Conservation (phyloP, 2,329 filamentous ascomycete genomes). For the Colletotrichum destructivum region DNA sequence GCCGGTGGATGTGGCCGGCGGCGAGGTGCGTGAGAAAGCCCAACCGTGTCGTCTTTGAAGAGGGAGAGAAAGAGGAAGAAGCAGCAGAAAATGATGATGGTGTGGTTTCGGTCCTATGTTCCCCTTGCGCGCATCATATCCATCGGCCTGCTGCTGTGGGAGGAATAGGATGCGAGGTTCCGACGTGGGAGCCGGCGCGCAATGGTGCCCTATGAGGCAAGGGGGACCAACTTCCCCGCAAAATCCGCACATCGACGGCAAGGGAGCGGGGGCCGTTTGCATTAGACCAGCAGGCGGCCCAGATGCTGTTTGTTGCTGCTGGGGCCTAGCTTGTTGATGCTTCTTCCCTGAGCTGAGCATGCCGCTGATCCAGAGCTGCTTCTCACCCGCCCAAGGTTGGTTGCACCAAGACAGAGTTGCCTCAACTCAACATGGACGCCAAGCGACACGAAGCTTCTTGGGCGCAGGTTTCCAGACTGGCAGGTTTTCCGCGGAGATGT, state of each 20-base stretch:
- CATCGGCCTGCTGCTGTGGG: constrained; percentile 2
- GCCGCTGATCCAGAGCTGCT: neutral
- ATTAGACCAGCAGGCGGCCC: constrained; percentile 35
- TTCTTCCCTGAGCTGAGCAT: constrained; percentile 13
- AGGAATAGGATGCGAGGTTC: neutral
- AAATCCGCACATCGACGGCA: constrained; percentile 37
- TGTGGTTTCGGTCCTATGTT: constrained; percentile 5
- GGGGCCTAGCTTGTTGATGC: constrained; percentile 16
- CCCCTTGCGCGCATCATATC: constrained; percentile 15
- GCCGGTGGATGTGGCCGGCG: constrained; percentile 30
- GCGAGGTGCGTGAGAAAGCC: constrained; percentile 17
- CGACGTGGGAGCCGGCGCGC: neutral
- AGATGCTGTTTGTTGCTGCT: constrained; percentile 19
- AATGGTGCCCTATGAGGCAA: constrained; percentile 33
- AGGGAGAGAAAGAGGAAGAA: neutral
- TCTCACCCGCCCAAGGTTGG: constrained; percentile 13
- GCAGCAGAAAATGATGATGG: neutral
- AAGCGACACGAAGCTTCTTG: constrained; percentile 6
- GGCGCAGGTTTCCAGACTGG: neutral
- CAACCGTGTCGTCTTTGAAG: constrained; percentile 18
- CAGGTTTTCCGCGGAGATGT: constrained; percentile 31
- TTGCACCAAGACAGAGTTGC: constrained; percentile 15
- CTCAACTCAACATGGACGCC: constrained; percentile 11
- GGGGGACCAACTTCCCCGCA: constrained; percentile 38
- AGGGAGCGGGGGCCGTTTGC: constrained; percentile 34